Base-by-base conservation (phyloP, 257 asterid species). In the Scutellaria galericulata region DNA sequence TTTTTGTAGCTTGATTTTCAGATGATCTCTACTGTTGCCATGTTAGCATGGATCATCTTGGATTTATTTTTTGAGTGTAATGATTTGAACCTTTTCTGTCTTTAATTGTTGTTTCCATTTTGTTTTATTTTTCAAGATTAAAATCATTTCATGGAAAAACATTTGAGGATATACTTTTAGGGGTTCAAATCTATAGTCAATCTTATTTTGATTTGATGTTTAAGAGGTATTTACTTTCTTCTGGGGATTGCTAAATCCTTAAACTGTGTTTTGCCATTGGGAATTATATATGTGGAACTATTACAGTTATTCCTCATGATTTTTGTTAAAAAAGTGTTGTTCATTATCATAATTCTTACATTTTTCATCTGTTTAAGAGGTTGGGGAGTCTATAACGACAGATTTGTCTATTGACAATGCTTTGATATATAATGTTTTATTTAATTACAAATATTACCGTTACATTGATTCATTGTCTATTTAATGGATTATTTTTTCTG, bases 181-280 rank as follows among this genome's bases (percentile, higher is more conserved):
- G 61, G 48, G 4, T n/a, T 22, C n/a, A 24, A 55, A 3, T 65
- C 12, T 54, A 22, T 24, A 22, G 35, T 58, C 4, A 20, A 22
- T 50, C 7, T 41, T 35, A 14, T 39, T 54, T 40, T n/a, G 20
- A 20, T 62, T 24, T 27, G 27, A 40, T 13, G 37, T 13, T 60
- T 67, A 18, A 9, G 47, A 42, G 65, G 52, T 51, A 61, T 50
- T 75, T 58, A 12, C 41, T n/a, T 75, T 7, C 54, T 62, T 2
- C 15, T 6, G 68, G 63, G 35, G 50, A 6, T 51, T 50, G 15
- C 31, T 35, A 10, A 50, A 13, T 55, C 39, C 22, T 44, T 24
- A 7, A 35, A 37, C 9, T 41, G 41, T 13, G 60, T 57, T 63
- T 58, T 75, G 14, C 47, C 6, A 20, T 55, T 45, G 0, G 46